These are phyloP conservation scores for Urochloa ruziziensis DNA, from an alignment of 176 grass and related monocot species.

Conservation along the genomic window DNA sequence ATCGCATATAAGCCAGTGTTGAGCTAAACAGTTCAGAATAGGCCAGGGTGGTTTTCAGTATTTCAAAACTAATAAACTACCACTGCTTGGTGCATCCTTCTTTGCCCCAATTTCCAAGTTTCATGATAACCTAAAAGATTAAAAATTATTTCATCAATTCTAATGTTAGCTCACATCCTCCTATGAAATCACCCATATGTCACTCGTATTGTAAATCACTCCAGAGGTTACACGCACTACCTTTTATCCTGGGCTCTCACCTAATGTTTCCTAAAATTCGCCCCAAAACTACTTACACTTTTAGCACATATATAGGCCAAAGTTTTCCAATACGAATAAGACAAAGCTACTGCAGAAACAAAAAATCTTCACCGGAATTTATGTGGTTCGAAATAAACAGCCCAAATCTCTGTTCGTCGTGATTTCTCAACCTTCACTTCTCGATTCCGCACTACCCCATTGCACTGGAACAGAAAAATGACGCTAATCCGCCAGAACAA, in stretches of 20 bases:
- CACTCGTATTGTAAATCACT: neutral
- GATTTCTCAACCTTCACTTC: neutral
- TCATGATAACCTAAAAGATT: neutral
- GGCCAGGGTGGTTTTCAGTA: neutral
- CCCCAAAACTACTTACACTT: neutral
- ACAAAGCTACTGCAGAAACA: neutral
- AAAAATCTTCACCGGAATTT: neutral
- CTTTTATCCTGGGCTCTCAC: neutral
- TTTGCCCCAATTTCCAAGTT: neutral
- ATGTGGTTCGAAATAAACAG: neutral
- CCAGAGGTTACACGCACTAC: neutral
- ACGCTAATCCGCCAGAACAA: neutral
- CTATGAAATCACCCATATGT: neutral
- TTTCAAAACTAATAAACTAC: neutral
- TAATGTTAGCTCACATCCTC: neutral
- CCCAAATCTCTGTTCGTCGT: neutral
- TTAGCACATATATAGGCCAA: neutral
- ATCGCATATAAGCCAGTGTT: slow-evolving; percentile 1
- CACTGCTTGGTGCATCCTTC: neutral
- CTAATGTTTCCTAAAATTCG: neutral
- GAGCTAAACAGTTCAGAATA: neutral
- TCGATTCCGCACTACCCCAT: neutral
- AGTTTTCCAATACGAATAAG: neutral
- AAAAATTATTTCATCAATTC: neutral
- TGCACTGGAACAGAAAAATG: neutral